Percentiles rank a stretch among this genome's conserved stretches.
Conservation (phyloP, 2,329 filamentous ascomycete genomes). For the Aspergillus udagawae region DNA sequence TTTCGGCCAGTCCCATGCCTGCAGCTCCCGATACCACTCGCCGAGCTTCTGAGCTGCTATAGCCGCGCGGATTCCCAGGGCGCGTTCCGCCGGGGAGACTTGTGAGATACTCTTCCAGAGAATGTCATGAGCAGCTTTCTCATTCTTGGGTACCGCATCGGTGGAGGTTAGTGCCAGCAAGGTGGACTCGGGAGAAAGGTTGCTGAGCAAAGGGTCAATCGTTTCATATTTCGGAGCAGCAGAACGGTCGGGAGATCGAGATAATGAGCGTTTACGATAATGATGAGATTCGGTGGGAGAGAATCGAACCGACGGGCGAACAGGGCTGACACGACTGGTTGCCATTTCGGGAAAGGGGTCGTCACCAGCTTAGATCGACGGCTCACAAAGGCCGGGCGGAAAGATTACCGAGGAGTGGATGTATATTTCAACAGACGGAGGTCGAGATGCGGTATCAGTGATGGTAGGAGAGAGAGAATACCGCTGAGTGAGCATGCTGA, state of each 20-base stretch:
- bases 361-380: conserved; percentile 7
- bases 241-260: conserved; percentile 36
- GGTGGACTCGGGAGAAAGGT: conserved; percentile 53
- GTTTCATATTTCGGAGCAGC: conserved; percentile 34
- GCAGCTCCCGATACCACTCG: conserved; percentile 56
- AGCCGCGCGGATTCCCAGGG: conserved; percentile 56
- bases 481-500: conserved; percentile 35
- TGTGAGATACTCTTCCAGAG: conserved; percentile 50
- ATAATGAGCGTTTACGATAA: conserved; percentile 30
- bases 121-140: conserved; percentile 35
- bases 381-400: conserved; percentile 17
- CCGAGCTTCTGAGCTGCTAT: conserved; percentile 56
- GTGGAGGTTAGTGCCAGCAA: conserved; percentile 47
- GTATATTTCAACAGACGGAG: conserved; percentile 24
- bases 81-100: conserved; percentile 54
- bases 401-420: conserved; percentile 6
- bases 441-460: conserved; percentile 22
- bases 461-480: conserved; percentile 22
- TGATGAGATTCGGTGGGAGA: conserved; percentile 24
- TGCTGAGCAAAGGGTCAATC: conserved; percentile 47
- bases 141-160: conserved; percentile 38
- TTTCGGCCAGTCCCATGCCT: conserved; percentile 56
- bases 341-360: conserved; percentile 26
- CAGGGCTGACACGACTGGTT: conserved; percentile 26
- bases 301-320: conserved; percentile 27